phyloP scores from a whole-genome alignment of 2,329 filamentous ascomycete genomes.

The Didymella segeticola region DNA sequence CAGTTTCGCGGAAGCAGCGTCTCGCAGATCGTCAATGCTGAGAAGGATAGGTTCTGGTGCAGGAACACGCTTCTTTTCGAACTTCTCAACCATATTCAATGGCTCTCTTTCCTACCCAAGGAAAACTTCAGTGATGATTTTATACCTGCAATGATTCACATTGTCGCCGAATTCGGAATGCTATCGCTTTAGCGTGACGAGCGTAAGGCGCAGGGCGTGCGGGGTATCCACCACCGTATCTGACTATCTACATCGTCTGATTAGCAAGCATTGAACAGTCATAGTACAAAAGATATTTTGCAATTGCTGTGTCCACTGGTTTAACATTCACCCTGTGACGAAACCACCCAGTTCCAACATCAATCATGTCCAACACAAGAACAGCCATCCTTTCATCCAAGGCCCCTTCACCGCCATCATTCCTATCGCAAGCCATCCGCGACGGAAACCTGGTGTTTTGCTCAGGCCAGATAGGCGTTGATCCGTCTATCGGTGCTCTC shows the following conservation, averaged over 20 bases:
- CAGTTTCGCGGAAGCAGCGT: conserved; percentile 25
- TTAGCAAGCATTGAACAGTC: background rate
- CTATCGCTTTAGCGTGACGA: background rate
- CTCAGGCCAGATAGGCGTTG: conserved; percentile 67
- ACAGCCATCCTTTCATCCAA: conserved; percentile 3
- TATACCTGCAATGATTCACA: background rate
- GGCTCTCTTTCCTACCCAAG: background rate
- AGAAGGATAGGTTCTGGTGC: conserved; percentile 23
- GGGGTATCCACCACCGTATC: background rate
- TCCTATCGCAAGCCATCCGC: conserved; percentile 54
- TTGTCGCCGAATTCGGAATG: background rate
- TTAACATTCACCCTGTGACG: no score
- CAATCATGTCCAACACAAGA: conserved; percentile 5
- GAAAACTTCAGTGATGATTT: background rate
- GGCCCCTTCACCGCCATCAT: conserved; percentile 34
- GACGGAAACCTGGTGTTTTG: conserved; percentile 72
- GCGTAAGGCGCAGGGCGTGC: conserved; percentile 3
- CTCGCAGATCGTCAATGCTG: conserved; percentile 49
- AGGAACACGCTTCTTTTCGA: background rate
- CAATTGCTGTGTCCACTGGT: background rate
- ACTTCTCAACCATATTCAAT: conserved; percentile 2
- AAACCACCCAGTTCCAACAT: background rate
- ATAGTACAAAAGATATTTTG: background rate
- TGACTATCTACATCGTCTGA: background rate
- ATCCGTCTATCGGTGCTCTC: conserved; percentile 60